Conservation (phyloP, 129 eudicot species). For the Deinandra increscens region DNA sequence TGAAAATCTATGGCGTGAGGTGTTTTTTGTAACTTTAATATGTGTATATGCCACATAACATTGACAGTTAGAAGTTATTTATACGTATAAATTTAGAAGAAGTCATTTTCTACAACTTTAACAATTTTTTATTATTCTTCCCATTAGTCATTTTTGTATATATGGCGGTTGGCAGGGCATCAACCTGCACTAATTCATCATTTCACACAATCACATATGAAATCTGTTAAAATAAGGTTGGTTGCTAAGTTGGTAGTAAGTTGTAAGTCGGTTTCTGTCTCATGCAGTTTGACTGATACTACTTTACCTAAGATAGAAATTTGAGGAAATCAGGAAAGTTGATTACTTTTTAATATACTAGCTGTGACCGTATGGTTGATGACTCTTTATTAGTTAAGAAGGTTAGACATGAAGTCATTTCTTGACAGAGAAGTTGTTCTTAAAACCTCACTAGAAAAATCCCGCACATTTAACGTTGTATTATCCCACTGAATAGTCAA, state of each 20-base stretch:
- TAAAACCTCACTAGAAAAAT: no score
- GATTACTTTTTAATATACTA: not conserved
- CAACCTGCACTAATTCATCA: not conserved
- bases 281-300: not conserved
- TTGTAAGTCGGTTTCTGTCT: not conserved
- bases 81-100: not conserved
- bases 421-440: no score
- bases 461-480: no score
- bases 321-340: not conserved
- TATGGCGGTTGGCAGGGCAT: not conserved
- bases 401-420: no score
- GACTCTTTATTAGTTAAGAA: not conserved
- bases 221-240: not conserved
- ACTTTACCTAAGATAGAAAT: not conserved
- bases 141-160: not conserved
- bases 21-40: not conserved
- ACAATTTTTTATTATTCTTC: not conserved
- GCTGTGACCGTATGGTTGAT: not conserved
- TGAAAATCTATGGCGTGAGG: not conserved
- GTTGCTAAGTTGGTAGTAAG: not conserved
- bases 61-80: not conserved
- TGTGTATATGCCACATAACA: not conserved
- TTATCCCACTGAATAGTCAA: no score
- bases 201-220: not conserved
- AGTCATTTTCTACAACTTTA: not conserved